Base-by-base conservation (phyloP, 805 yeast genomes). In the Brettanomyces naardenensis region DNA sequence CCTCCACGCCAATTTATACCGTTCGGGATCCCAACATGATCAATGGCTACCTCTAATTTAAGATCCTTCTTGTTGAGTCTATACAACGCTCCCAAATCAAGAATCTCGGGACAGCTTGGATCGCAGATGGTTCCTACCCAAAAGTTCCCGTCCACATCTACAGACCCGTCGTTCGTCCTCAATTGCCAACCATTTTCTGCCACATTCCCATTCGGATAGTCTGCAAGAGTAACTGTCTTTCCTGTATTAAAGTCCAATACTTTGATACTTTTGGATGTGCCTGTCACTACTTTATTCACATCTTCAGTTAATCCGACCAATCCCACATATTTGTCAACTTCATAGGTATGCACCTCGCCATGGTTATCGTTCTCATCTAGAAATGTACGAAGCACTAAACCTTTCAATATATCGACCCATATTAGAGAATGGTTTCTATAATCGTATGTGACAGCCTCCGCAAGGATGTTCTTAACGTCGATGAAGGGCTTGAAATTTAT, bases 131-230 rank as follows among this genome's bases (percentile, higher is more conserved):
- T 67, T 1, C 96, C 95, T 35, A 84, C 75, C 73, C 84, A 80
- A 36, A 87, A 70, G 44, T 79, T 69, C 1, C 95, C 95, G 51
- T 73, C 63, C 3, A 84, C 80, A 42, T 85, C 88, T 29, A 87
- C 72, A 33, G 75, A 71, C 0, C 96, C 95, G 54, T 88, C 97
- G 51, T 88, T 88, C 30, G 92, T 80, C 50, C 88, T 66, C 54
- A 72, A 56, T 32, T 58, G 60, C 18, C 38, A 31, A 2, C 53
- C 58, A 6, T 45, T 35, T 10, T 36, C 36, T 2, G 51, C 49
- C 11, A 59, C 51, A 35, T 56, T 52, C 31, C 62, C 61, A 36
- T 70, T 49, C 20, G 75, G 61, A 41, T 59, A 79, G 20, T 60
- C 35, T 6, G 55, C 50, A 28, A 63, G 48, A 38, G 61, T 62